Conservation (phyloP, 768 basidiomycete genomes). For the Amanita pseudoporphyria region DNA sequence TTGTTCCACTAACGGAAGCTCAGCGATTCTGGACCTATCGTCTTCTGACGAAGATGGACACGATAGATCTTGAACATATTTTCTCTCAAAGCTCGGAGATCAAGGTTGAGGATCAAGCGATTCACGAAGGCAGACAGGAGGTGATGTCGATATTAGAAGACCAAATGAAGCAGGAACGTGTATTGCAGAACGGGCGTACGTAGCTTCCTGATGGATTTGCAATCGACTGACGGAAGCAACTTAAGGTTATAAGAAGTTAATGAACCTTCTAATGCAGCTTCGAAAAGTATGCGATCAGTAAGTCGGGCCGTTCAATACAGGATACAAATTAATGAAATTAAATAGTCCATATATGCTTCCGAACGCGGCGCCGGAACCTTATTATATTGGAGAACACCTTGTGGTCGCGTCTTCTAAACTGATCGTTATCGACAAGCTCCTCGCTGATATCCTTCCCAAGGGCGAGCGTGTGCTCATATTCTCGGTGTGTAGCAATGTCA, state of each 20-base stretch:
- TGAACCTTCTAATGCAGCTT: slow-evolving; percentile 66
- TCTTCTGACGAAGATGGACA: slow-evolving; percentile 43
- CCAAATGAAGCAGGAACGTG: slow-evolving; percentile 23
- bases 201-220: background rate
- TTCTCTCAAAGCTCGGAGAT: slow-evolving; percentile 23
- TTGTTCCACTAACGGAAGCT: slow-evolving; percentile 46
- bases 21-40: slow-evolving; percentile 57
- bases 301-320: slow-evolving; percentile 10
- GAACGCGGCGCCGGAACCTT: slow-evolving; percentile 39
- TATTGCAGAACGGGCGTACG: slow-evolving; percentile 15
- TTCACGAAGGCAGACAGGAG: slow-evolving; percentile 28
- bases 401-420: slow-evolving; percentile 48
- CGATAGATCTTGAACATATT: slow-evolving; percentile 36
- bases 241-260: slow-evolving; percentile 36
- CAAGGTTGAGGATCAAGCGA: slow-evolving; percentile 14
- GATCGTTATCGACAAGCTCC: slow-evolving; percentile 48
- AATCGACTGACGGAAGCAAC: slow-evolving; percentile 19
- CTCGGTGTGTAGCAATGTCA: slow-evolving; percentile 33
- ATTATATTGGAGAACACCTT: slow-evolving; percentile 42
- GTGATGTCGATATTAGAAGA: slow-evolving; percentile 28
- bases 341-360: slow-evolving; percentile 43
- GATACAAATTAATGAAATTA: background rate
- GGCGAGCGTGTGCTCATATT: slow-evolving; percentile 62
- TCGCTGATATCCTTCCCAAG: slow-evolving; percentile 44
- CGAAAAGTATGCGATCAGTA: slow-evolving; percentile 65